Conservation (phyloP, 1,139 yeast genomes). For the Nadsonia commutata region DNA sequence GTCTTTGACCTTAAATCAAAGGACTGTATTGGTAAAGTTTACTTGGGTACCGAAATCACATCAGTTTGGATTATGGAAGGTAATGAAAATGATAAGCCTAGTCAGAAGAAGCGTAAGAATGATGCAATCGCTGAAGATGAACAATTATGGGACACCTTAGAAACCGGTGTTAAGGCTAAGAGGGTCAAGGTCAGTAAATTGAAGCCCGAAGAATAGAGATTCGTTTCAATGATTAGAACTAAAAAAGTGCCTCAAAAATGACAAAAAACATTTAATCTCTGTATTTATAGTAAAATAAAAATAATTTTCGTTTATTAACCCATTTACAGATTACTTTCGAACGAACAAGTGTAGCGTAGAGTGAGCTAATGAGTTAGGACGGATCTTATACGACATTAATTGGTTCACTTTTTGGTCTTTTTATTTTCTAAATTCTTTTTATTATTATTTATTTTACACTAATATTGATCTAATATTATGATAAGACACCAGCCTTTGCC, state of each 20-base stretch:
- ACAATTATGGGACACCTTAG: constrained; percentile 20
- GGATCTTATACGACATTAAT: no score
- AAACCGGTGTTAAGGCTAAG: constrained; percentile 12
- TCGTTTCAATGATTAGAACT: not conserved
- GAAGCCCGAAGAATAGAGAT: constrained; percentile 6
- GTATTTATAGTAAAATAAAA: not conserved
- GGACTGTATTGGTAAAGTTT: constrained; percentile 54
- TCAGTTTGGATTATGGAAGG: constrained; percentile 34
- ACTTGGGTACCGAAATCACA: constrained; percentile 59
- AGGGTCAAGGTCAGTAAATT: constrained; percentile 19
- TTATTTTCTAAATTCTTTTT: no score
- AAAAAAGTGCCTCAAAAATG: not conserved
- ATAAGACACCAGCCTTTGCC: constrained; percentile 16
- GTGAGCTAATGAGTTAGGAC: no score
- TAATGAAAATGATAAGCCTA: constrained; percentile 11
- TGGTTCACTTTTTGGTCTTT: no score
- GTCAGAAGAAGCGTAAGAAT: constrained; percentile 11
- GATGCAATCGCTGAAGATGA: constrained; percentile 17
- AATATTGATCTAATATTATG: not conserved
- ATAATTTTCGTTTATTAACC: constrained; percentile 1
- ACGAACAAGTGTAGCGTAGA: not conserved
- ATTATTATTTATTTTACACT: not conserved
- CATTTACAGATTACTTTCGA: not conserved
- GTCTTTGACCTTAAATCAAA: constrained; percentile 51
- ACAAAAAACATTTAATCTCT: not conserved